Percentiles rank a stretch among this genome's conserved stretches.
phyloP scores from a whole-genome alignment of 345 rosid species.

The Carallia pectinifolia region DNA sequence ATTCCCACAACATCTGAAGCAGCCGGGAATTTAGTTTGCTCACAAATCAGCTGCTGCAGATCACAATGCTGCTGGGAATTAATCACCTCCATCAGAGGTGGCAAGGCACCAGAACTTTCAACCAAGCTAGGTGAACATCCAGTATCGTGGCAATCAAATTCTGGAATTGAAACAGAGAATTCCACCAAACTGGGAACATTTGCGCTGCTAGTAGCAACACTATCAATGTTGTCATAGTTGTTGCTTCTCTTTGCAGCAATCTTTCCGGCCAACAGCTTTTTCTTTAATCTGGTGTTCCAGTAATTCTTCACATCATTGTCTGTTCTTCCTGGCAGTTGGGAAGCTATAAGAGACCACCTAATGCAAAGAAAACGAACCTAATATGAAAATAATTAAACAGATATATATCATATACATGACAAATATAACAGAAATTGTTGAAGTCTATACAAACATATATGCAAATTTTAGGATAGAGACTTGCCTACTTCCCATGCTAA shows the following conservation, averaged over 20 bases:
- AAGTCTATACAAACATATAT: neutral
- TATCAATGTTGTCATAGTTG: neutral
- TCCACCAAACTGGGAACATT: neutral
- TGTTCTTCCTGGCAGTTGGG: conserved; percentile 23
- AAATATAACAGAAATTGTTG: neutral
- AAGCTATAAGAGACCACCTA: conserved; percentile 26
- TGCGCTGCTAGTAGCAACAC: neutral
- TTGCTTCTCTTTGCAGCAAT: neutral
- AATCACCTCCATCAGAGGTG: conserved; percentile 9
- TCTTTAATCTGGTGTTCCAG: conserved; percentile 24
- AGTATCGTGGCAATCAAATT: neutral
- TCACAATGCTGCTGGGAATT: neutral
- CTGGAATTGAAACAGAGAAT: neutral
- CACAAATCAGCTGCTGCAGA: conserved; percentile 7
- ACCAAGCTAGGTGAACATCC: neutral
- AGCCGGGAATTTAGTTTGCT: conserved; percentile 3
- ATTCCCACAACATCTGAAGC: neutral
- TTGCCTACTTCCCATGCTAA: conserved; percentile 23
- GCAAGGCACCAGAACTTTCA: neutral
- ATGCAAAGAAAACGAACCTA: neutral
- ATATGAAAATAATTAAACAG: neutral
- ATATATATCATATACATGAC: neutral
- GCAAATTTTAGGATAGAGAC: neutral
- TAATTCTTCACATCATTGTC: conserved; percentile 26
- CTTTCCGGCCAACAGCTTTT: conserved; percentile 1